Base-by-base conservation (phyloP, 192 early-diverging fungal species). In the Ambispora gerdemannii region DNA sequence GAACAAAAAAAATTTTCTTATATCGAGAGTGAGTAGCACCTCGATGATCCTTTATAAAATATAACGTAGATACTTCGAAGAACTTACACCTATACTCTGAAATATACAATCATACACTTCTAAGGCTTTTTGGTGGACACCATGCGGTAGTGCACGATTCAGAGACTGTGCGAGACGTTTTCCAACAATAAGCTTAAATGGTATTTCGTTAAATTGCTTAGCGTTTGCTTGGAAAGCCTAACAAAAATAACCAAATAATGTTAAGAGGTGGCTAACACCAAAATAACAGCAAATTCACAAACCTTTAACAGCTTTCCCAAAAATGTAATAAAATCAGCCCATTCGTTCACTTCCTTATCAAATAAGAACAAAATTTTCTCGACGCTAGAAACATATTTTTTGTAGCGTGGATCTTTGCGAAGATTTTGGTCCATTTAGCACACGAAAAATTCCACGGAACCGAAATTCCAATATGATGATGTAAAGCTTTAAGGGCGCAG, bases 251-350 rank as follows among this genome's bases (percentile, higher is more conserved):
- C n/a, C n/a, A 43, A 31, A 32, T 22, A 35, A 7, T 36, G 27
- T 20, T 36, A 35, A 36, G 27, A 67, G 56, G 1, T 35, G 11
- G 38, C 32, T 43, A 22, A 43, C 27, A n/a, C 25, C 61, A 43
- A 49, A 24, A 25, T 38, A 20, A n/a, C n/a, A n/a, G n/a, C n/a
- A 2, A 31, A 24, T 3, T 20, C 63, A 53, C 73, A 49, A 74
- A 90, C 90, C 74, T 88, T 89, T 66, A 89, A 81, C 13, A 97
- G 87, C 74, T 88, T 90, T 33, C 89, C 87, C 27, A 97, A 77
- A 70, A 95, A 95, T 34, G 94, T 88, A 56, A 92, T 95, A 31
- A 96, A 89, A 80, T 97, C 95, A 0, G 94, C 93, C 95, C 95
- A 97, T 74, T 97, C 95, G 73, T 86, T 90, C 3, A 97, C 89